These are phyloP conservation scores for Colletotrichum tropicicola DNA, from an alignment of 2,329 filamentous ascomycete species.

Conservation along the genomic window DNA sequence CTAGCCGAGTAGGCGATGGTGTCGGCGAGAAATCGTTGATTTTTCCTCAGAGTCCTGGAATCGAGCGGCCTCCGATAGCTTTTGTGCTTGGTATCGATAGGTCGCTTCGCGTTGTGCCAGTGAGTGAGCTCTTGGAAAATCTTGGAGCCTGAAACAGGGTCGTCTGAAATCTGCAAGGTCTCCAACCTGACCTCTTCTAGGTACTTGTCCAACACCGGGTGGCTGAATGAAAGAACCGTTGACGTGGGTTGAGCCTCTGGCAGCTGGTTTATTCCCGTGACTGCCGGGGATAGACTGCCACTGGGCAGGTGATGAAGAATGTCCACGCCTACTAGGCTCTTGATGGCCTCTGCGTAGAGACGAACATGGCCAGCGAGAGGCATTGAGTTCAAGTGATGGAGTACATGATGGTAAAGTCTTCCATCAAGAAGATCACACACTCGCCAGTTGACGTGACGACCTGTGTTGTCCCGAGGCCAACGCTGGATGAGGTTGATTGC, in stretches of 20 bases:
- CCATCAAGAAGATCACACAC: conserved; percentile 15
- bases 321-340: not conserved
- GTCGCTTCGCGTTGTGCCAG: conserved; percentile 69
- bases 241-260: not conserved
- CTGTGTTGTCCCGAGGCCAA: not conserved
- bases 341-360: not conserved
- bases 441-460: not conserved
- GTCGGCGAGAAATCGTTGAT: conserved; percentile 74
- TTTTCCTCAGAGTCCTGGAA: conserved; percentile 51
- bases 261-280: not conserved
- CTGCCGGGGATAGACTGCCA: too few relatives aligned
- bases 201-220: conserved; percentile 55
- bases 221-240: conserved; percentile 55
- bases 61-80: conserved; percentile 32
- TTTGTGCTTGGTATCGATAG: conserved; percentile 51
- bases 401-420: not conserved
- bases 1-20: conserved; percentile 76
- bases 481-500: not conserved
- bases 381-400: not conserved
- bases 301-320: not conserved
- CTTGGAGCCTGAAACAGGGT: conserved; percentile 31
- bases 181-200: conserved; percentile 51
- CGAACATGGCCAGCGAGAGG: not conserved
- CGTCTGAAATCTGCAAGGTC: conserved; percentile 30
- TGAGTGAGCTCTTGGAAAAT: conserved; percentile 61